Evolutionary conservation across 805 yeast species (phyloP), one percentile per base, ranked within the genome.

Genomic region (Candida namnaoensis): DNA sequence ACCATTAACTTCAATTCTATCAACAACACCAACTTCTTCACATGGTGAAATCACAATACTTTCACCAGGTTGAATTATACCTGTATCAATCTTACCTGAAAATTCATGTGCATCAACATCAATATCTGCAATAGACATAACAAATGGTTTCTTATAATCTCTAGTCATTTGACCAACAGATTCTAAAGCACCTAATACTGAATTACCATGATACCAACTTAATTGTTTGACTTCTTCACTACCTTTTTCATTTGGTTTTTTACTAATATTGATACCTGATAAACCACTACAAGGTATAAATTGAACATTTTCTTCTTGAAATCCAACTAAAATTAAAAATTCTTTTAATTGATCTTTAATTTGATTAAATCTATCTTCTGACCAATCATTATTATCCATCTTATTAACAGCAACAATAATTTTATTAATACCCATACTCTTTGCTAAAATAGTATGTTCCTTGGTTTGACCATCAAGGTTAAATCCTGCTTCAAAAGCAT

Each of bases 401-500:
- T 85, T 85, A 88, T 85, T 85, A 73, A 84, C 78, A 60, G 93
- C 95, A 71, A 85, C 90, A 64, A 85, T 82, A 67, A 85, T 76
- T 71, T 83, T 91, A 56, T 69, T 78, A 54, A 85, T 93, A 76
- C 95, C 95, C 61, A 86, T 76, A 66, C 95, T 84, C 83, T 69
- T 81, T 63, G 95, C 91, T 64, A 85, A 77, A 55, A 85, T 76
- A 65, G 95, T 95, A 78, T 84, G 95, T 74, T 86, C 95, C 76
- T 91, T 85, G 70, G 95, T 86, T 75, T 85, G 95, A 68, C 95
- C 95, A 62, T 85, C 95, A 79, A 84, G 77, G 64, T 93, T 83
- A 76, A 86, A 86, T 74, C 95, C 95, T 61, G 95, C 90, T 76
- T 85, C 95, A 79, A 85, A 86, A 71, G 86, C 95, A 84, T 93